Evolutionary conservation across 768 basidiomycete genomes (phyloP).

Genomic region (Leccinum longicurvipes): DNA sequence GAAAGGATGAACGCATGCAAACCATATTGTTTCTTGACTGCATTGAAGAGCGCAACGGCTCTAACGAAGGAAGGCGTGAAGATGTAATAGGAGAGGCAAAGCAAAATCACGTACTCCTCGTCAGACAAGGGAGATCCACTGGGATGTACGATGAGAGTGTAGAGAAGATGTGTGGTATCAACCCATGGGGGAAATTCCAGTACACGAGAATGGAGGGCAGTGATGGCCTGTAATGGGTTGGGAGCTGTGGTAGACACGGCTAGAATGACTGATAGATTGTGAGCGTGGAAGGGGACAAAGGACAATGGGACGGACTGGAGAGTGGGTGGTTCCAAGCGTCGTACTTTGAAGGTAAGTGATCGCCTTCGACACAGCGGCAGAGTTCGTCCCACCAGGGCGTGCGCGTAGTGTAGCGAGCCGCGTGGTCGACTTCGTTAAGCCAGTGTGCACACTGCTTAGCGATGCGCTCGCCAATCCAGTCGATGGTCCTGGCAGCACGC

Average conservation of each 20-base stretch:
- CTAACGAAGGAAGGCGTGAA: conserved; percentile 36
- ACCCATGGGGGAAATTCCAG: conserved; percentile 80
- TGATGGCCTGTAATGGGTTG: conserved; percentile 79
- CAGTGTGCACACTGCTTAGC: conserved; percentile 59
- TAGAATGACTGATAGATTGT: conserved; percentile 57
- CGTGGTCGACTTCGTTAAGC: conserved; percentile 63
- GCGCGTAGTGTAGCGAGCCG: conserved; percentile 38
- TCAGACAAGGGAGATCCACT: conserved; percentile 63
- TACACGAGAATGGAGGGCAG: conserved; percentile 63
- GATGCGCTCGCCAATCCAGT: conserved; percentile 82
- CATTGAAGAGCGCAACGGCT: conserved; percentile 76
- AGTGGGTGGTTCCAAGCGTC: conserved; percentile 90
- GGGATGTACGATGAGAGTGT: conserved; percentile 77
- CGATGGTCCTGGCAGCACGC: conserved; percentile 75
- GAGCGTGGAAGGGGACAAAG: conserved; percentile 11
- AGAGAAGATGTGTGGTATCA: conserved; percentile 65
- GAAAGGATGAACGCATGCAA: conserved; percentile 71
- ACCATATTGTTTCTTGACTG: conserved; percentile 84
- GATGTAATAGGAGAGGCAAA: conserved; percentile 1
- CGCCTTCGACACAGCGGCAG: conserved; percentile 70
- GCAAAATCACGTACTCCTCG: conserved; percentile 62
- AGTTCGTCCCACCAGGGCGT: conserved; percentile 92
- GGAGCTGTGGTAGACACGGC: conserved; percentile 80
- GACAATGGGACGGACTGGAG: conserved; percentile 50
- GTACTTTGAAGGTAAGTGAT: conserved; percentile 62